Evolutionary conservation across 208 protist genomes (phyloP).

Genomic region (Leishmania amazonensis): DNA sequence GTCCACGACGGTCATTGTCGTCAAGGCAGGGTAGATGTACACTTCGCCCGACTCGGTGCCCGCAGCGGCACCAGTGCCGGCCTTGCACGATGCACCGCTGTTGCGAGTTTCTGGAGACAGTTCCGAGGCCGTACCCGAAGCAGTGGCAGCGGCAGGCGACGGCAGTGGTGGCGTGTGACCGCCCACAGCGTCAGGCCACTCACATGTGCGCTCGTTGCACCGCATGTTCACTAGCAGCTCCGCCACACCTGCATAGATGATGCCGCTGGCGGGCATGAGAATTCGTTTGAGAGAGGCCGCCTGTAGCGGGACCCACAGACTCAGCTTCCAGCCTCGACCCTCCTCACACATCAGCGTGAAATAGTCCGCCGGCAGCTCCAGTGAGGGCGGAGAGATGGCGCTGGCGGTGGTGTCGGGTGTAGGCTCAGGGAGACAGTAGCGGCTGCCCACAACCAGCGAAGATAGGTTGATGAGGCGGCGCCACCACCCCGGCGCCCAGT

Average conservation of each 20-base stretch:
- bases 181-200: constrained; percentile 13
- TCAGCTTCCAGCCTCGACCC: constrained; percentile 50
- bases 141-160: constrained; percentile 1
- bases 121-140: neutral
- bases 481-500: constrained; percentile 84
- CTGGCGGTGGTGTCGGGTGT: constrained; percentile 28
- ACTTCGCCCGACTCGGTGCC: constrained; percentile 27
- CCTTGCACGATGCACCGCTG: constrained; percentile 13
- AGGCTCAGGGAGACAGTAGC: constrained; percentile 18
- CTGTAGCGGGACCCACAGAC: constrained; percentile 75
- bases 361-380: constrained; percentile 57
- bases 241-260: constrained; percentile 37
- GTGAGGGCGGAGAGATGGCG: neutral
- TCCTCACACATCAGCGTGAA: constrained; percentile 46
- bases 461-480: constrained; percentile 45
- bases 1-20: constrained; percentile 66
- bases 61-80: constrained; percentile 9
- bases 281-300: constrained; percentile 36
- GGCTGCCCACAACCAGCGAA: constrained; percentile 55
- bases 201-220: constrained; percentile 37
- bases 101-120: constrained; percentile 14
- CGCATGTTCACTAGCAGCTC: constrained; percentile 73
- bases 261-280: constrained; percentile 29
- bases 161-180: neutral
- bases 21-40: constrained; percentile 47